phyloP scores from a whole-genome alignment of 2,329 filamentous ascomycete genomes.

The Knufia petricola region DNA sequence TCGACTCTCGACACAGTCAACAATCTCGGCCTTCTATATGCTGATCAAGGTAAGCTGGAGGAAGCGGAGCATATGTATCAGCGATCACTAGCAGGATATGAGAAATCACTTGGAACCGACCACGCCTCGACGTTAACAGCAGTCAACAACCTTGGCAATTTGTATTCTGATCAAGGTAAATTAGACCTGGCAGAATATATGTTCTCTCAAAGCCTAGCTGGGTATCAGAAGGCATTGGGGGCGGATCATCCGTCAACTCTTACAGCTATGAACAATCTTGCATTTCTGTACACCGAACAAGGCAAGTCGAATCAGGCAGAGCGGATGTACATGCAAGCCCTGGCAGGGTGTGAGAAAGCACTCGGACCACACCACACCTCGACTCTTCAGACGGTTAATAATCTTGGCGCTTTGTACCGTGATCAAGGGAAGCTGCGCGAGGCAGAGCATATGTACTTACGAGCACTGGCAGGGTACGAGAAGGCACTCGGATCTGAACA shows the following conservation, averaged over 20 bases:
- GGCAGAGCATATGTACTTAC: conserved; percentile 18
- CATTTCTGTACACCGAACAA: no score
- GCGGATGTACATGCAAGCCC: conserved; percentile 16
- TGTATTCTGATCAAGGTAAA: conserved; percentile 16
- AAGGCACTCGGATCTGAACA: no score
- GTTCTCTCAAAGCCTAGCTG: conserved; percentile 19
- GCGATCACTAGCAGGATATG: conserved; percentile 6
- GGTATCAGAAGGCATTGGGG: conserved; percentile 15
- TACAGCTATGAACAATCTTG: no score
- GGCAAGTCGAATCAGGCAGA: no score
- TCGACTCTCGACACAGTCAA: no score
- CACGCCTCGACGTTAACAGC: background rate
- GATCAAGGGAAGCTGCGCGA: conserved; percentile 13
- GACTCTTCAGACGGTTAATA: conserved; percentile 9
- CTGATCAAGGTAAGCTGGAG: no score
- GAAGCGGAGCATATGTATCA: conserved; percentile 22
- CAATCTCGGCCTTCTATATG: no score
- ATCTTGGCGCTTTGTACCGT: conserved; percentile 16
- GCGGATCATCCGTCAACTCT: no score
- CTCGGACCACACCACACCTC: no score
- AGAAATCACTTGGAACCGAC: no score
- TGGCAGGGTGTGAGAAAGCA: background rate
- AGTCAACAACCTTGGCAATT: conserved; percentile 13
- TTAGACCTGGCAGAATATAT: conserved; percentile 15
- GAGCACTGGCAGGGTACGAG: conserved; percentile 18